Conservation (phyloP, 441 rosid genomes). For the Lepidium campestre region DNA sequence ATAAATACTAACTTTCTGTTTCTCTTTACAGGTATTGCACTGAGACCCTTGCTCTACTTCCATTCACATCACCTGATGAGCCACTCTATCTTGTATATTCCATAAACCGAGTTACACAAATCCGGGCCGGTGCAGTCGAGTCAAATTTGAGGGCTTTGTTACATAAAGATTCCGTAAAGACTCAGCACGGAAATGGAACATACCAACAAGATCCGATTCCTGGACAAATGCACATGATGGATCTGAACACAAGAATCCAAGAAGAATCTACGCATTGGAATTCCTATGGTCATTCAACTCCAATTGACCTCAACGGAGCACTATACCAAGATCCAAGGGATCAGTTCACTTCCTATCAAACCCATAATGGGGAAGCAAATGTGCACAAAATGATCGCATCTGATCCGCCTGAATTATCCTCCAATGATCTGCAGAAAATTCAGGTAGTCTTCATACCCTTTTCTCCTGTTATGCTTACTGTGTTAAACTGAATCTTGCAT, state of each 20-base stretch:
- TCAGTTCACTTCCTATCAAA: conserved; percentile 31
- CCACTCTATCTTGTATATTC: conserved; percentile 91
- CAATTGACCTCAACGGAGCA: conserved; percentile 71
- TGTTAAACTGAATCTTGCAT: background rate
- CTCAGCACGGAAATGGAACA: conserved; percentile 40
- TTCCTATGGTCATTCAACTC: conserved; percentile 28
- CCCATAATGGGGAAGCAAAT: conserved; percentile 33
- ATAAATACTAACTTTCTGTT: conserved; percentile 11
- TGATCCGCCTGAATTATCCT: conserved; percentile 44
- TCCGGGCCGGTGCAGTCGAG: conserved; percentile 89
- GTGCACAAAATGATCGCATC: conserved; percentile 26
- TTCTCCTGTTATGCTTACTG: background rate
- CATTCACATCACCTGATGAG: conserved; percentile 92
- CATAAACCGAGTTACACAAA: conserved; percentile 90
- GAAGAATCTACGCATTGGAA: conserved; percentile 36
- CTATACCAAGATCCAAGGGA: conserved; percentile 39
- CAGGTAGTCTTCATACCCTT: conserved; percentile 44
- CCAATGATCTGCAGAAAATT: conserved; percentile 69
- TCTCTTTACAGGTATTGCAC: conserved; percentile 76
- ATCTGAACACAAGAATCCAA: conserved; percentile 53
- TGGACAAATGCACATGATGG: conserved; percentile 36
- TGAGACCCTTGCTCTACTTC: conserved; percentile 88
- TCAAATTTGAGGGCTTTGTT: conserved; percentile 83
- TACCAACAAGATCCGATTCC: conserved; percentile 39
- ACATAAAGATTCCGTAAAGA: conserved; percentile 46